Evolutionary conservation across 371 early-diverging fungal species (phyloP).

Genomic region (Zychaea mexicana): DNA sequence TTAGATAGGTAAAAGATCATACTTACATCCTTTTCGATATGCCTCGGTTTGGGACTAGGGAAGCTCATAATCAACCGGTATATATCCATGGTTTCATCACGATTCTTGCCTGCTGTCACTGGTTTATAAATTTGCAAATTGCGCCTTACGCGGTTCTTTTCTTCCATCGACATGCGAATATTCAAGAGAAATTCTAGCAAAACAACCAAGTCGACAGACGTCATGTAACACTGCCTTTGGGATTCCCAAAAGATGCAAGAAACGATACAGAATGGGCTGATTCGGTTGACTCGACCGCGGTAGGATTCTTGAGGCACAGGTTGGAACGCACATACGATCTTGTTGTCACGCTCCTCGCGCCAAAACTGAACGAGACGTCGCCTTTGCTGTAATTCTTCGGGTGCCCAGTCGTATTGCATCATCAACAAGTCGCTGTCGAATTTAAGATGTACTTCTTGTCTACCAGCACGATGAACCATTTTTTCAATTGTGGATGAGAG

Average conservation of each 20-base stretch:
- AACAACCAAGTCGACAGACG: slow-evolving; percentile 79
- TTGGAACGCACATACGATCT: slow-evolving; percentile 43
- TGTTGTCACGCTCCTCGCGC: slow-evolving; percentile 53
- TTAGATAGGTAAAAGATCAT: not conserved
- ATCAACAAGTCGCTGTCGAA: slow-evolving; percentile 60
- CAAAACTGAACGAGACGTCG: slow-evolving; percentile 77
- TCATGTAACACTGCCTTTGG: slow-evolving; percentile 57
- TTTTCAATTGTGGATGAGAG: no score
- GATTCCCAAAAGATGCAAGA: slow-evolving; percentile 84
- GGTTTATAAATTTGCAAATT: slow-evolving; percentile 86
- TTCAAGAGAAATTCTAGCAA: slow-evolving; percentile 73
- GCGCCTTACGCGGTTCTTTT: slow-evolving; percentile 84
- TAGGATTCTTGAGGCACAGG: slow-evolving; percentile 57
- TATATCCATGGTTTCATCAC: slow-evolving; percentile 68
- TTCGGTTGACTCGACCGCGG: slow-evolving; percentile 26
- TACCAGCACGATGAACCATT: no score
- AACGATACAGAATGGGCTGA: slow-evolving; percentile 50
- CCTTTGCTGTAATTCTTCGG: slow-evolving; percentile 59
- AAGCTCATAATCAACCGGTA: slow-evolving; percentile 83
- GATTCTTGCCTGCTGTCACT: slow-evolving; percentile 73
- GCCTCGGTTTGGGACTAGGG: slow-evolving; percentile 80
- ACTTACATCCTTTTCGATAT: slow-evolving; percentile 76
- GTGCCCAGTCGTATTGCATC: slow-evolving; percentile 54
- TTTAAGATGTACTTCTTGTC: not conserved
- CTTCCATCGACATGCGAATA: slow-evolving; percentile 75